phyloP scores from a whole-genome alignment of 768 basidiomycete species.

The Boletus eberwhitei region DNA sequence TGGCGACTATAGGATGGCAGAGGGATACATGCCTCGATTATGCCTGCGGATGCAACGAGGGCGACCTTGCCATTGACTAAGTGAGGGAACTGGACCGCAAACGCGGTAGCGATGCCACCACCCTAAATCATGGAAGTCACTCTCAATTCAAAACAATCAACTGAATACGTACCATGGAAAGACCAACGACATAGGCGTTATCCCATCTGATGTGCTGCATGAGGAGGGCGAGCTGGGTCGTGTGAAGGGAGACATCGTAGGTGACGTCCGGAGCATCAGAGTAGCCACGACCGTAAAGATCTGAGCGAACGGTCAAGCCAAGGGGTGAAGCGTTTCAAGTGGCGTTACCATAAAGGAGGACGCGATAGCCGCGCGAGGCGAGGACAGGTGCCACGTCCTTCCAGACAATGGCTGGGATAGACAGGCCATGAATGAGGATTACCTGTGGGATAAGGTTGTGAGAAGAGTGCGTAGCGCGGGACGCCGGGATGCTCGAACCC shows the following conservation, averaged over 20 bases:
- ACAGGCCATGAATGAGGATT: slow-evolving; percentile 74
- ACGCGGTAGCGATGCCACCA: slow-evolving; percentile 69
- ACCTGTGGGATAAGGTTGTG: slow-evolving; percentile 41
- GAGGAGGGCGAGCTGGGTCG: slow-evolving; percentile 77
- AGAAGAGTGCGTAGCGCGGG: background rate
- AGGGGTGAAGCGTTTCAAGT: background rate
- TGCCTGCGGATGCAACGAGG: slow-evolving; percentile 66
- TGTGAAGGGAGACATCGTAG: slow-evolving; percentile 63
- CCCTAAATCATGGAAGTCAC: slow-evolving; percentile 44
- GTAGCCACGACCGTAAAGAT: slow-evolving; percentile 81
- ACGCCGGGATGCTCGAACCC: slow-evolving; percentile 39
- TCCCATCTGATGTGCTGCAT: slow-evolving; percentile 78
- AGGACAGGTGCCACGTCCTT: slow-evolving; percentile 68
- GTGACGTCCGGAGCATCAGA: slow-evolving; percentile 72
- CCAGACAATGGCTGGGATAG: slow-evolving; percentile 75
- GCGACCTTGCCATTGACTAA: slow-evolving; percentile 63
- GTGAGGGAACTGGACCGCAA: slow-evolving; percentile 67
- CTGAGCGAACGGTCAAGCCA: slow-evolving; percentile 34
- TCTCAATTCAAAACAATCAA: slow-evolving; percentile 3
- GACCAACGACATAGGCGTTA: slow-evolving; percentile 58
- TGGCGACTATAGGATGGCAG: background rate
- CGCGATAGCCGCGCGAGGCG: slow-evolving; percentile 61
- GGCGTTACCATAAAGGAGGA: slow-evolving; percentile 66
- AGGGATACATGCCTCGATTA: slow-evolving; percentile 51
- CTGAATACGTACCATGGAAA: slow-evolving; percentile 61